A percentile compares a stretch with the other conserved stretches of the same genome.
Conservation (phyloP, 2,329 filamentous ascomycete species). For the Alternaria sp. region DNA sequence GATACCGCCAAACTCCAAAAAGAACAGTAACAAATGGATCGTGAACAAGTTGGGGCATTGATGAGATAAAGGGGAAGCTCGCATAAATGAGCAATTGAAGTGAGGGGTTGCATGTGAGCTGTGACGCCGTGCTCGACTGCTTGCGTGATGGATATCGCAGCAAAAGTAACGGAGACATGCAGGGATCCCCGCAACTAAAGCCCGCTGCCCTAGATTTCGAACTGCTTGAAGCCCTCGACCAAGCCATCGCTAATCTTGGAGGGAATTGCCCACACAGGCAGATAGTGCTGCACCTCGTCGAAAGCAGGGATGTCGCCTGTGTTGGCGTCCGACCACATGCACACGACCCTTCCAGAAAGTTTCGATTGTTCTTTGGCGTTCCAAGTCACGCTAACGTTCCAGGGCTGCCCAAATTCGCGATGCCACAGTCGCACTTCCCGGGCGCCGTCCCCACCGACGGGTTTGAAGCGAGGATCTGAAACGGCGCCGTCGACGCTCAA, state of each 20-base stretch:
- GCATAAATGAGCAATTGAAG: conserved; percentile 28
- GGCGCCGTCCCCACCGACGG: conserved; percentile 67
- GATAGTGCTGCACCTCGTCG: conserved; percentile 77
- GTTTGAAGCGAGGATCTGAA: conserved; percentile 69
- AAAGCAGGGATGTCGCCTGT: conserved; percentile 78
- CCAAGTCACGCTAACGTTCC: conserved; percentile 78
- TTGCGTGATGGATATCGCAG: conserved; percentile 40
- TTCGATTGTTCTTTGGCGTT: conserved; percentile 44
- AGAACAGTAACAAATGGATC: not conserved
- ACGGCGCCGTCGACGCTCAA: conserved; percentile 69
- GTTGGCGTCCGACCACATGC: conserved; percentile 90
- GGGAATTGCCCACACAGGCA: conserved; percentile 79
- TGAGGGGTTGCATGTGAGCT: conserved; percentile 29
- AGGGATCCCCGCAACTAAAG: conserved; percentile 30
- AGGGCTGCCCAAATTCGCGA: conserved; percentile 76
- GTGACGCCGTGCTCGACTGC: conserved; percentile 40
- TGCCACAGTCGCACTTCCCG: conserved; percentile 80
- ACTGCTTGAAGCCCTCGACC: conserved; percentile 78
- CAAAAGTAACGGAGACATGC: conserved; percentile 36
- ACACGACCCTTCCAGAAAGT: conserved; percentile 69
- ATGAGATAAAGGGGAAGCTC: conserved; percentile 12
- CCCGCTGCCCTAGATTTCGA: conserved; percentile 47
- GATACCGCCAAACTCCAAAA: conserved; percentile 5
- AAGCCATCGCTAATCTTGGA: conserved; percentile 79
- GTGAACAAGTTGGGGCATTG: not conserved